Evolutionary conservation across 495 filamentous ascomycete species (phyloP), one percentile per base, ranked within the genome.

Genomic region (Hypoxylon rickii): DNA sequence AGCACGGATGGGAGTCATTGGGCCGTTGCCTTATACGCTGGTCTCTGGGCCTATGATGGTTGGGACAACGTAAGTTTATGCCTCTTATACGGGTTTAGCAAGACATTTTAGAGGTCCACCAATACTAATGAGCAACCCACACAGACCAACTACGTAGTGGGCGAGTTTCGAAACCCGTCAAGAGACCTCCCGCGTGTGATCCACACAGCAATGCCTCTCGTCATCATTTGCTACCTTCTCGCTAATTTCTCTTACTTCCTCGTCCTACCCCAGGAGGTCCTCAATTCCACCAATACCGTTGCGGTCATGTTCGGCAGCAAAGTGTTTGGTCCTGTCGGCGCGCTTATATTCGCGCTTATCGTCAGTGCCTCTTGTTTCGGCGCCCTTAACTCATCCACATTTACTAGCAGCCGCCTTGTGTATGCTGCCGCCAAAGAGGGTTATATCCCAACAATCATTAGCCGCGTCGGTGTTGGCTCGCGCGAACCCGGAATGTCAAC

Each of bases 31-130:
- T 70, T 98, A 51, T 98, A 98, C 70, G 93, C 91, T 19, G 94
- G 94, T 7, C 78, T 98, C 1, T 98, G 94, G 94, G 94, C 94
- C 2, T 98, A 93, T 73, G 94, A 98, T 65, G 94, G 94, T 15
- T 98, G 94, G 94, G 94, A 98, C 67, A 98, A 98, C 71, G 92
- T 94, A 72, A 75, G 88, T 77, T 55, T 51, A 49, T 34, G 16
- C 26, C 33, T 1, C 32, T n/a, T 16, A 18, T 20, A 13, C 10
- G 15, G 15, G 15, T 17, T 11, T 26, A 36, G 13, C 34, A 16
- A 17, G 3, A 4, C 18, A 39, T 21, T 29, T 32, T 29, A 19
- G 17, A 36, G 33, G 34, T 29, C 12, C 15, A 16, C 38, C 39
- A 38, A 33, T 46, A 19, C 59, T 63, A 37, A 63, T 65, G 54